These are phyloP conservation scores for Backusella circina DNA, from an alignment of 192 early-diverging fungal genomes.

Conservation along the genomic window DNA sequence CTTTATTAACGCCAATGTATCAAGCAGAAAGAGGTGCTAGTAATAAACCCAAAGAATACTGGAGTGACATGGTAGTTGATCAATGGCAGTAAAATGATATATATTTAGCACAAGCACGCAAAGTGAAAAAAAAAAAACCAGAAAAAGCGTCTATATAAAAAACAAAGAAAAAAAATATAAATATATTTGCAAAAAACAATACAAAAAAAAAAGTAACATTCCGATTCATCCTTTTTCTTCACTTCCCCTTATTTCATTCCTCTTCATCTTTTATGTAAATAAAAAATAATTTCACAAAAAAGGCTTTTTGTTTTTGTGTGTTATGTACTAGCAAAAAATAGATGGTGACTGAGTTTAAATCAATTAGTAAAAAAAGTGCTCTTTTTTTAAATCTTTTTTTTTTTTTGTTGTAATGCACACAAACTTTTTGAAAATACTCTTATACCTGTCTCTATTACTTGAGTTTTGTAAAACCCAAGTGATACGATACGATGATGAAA, in stretches of 20 bases:
- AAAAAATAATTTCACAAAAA: not conserved
- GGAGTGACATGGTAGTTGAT: slow-evolving; percentile 5
- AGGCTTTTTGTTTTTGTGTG: not conserved
- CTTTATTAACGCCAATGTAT: slow-evolving; percentile 4
- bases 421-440: not conserved
- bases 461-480: not conserved
- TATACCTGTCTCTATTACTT: not conserved
- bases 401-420: not conserved
- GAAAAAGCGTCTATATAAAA: not conserved
- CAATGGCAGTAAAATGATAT: slow-evolving; percentile 4
- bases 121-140: not conserved
- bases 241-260: slow-evolving; percentile 4
- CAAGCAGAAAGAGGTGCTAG: not conserved
- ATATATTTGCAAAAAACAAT: not conserved
- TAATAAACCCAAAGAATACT: not conserved
- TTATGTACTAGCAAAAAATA: not conserved
- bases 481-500: not conserved
- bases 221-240: not conserved
- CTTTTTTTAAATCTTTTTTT: not conserved
- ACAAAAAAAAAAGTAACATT: slow-evolving; percentile 6
- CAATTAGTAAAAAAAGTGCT: not conserved
- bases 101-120: not conserved
- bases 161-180: not conserved
- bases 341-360: not conserved
- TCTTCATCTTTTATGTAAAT: slow-evolving; percentile 1